Evolutionary conservation across 2,329 filamentous ascomycete species (phyloP).

Genomic region (Coleophoma eucalyptorum): DNA sequence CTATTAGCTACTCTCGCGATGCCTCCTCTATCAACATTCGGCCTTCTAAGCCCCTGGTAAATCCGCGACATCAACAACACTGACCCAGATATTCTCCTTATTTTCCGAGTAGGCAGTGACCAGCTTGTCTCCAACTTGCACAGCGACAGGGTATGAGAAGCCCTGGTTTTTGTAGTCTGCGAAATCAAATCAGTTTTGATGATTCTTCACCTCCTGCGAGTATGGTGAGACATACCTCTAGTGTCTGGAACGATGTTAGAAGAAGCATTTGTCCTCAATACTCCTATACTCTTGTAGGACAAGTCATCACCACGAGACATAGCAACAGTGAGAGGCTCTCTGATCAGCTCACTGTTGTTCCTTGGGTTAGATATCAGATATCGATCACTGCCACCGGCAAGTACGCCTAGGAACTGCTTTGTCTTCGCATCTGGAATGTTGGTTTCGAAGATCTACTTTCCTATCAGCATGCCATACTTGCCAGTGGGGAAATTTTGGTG

Average conservation of each 20-base stretch:
- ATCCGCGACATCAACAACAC: conserved; percentile 12
- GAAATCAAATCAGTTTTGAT: background rate
- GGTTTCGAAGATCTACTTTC: background rate
- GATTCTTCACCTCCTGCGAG: background rate
- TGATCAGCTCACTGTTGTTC: background rate
- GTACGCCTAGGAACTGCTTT: background rate
- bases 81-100: conserved; percentile 25
- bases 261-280: conserved; percentile 17
- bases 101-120: conserved; percentile 22
- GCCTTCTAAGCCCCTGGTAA: conserved; percentile 4
- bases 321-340: background rate
- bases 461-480: background rate
- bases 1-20: no score
- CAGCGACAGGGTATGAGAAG: conserved; percentile 20
- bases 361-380: background rate
- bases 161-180: conserved; percentile 16
- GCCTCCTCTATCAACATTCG: background rate
- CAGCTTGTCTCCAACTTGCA: conserved; percentile 16
- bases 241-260: conserved; percentile 19
- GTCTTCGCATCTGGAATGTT: background rate
- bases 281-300: conserved; percentile 6
- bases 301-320: background rate
- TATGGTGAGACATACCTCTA: conserved; percentile 1
- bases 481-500: no score
- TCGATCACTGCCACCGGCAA: background rate